Evolutionary conservation across 2,329 filamentous ascomycete species (phyloP), one percentile per base, ranked within the genome.

Genomic region (Nigrospora sphaerica): DNA sequence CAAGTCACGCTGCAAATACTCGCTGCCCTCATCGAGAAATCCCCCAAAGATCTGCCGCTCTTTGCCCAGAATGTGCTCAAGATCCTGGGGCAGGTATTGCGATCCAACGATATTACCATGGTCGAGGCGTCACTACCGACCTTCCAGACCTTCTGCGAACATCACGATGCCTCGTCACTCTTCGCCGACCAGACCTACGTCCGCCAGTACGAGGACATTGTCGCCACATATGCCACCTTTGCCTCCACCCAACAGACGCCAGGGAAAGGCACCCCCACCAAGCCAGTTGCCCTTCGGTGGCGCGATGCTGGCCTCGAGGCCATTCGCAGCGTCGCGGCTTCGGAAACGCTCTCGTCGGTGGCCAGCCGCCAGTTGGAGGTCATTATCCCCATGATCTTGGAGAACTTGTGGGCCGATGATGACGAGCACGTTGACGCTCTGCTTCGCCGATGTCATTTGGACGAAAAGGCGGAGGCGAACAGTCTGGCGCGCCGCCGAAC

Each of bases 1-100:
- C 89, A 95, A 65, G 90, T 98, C 53, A 96, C 91, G 3, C 82
- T 98, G 49, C 87, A 95, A 65, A 96, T 98, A 57, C 76, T 96
- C 55, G 83, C 85, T 50, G 89, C 91, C 39, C 77, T 98, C 57
- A 90, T 97, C 66, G 91, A 97, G 62, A 96, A 96, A 69, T 81
- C 88, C 38, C 86, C 89, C 49, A 86, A 91, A 63, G 91, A 96
- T 63, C 81, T 96, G 42, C 87, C 89, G 44, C 81, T 98, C 44
- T 95, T 95, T 63, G 89, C 89, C 41, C 79, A 80, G 52, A 88
- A 87, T 59, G 83, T 96, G 46, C 80, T 97, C 61, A 87, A 85
- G 57, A 86, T 96, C 53, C 79, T 97, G 60, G 81, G 85, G 54
- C 84, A 84, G 46, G 85, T 97, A 57, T 78, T 97, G 45, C 81